Evolutionary conservation across 2,329 filamentous ascomycete genomes (phyloP).

Genomic region (Trichoderma pleuroti): DNA sequence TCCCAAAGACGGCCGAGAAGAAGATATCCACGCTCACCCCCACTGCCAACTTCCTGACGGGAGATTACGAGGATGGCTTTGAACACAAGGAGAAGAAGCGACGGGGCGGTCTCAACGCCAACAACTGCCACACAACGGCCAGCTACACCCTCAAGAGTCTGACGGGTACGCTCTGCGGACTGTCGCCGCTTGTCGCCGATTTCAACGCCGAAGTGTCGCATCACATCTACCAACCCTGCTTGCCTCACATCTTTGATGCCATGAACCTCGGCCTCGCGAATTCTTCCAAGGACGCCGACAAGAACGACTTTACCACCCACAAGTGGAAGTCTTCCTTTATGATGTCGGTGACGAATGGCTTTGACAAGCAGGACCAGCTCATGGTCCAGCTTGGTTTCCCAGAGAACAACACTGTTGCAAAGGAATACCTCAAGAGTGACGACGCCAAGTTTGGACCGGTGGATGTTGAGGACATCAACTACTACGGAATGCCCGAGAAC

Average conservation of each 20-base stretch:
- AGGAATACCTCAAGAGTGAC: constrained; percentile 31
- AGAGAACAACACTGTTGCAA: constrained; percentile 25
- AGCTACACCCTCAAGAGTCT: constrained; percentile 45
- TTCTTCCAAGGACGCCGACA: constrained; percentile 3
- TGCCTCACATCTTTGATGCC: constrained; percentile 36
- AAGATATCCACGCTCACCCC: constrained; percentile 29
- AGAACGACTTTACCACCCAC: constrained; percentile 24
- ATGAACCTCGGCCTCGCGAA: constrained; percentile 27
- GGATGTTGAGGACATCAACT: constrained; percentile 31
- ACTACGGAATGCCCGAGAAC: constrained; percentile 33
- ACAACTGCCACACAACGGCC: constrained; percentile 38
- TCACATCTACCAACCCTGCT: constrained; percentile 44
- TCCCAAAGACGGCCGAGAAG: constrained; percentile 33
- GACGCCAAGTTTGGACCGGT: constrained; percentile 29
- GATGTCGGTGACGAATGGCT: constrained; percentile 32
- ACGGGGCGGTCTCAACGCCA: constrained; percentile 39
- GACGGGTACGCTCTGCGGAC: constrained; percentile 39
- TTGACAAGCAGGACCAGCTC: constrained; percentile 32
- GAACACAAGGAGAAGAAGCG: constrained; percentile 23
- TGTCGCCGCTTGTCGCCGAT: constrained; percentile 39
- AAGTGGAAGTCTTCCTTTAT: constrained; percentile 33
- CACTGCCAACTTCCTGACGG: constrained; percentile 33
- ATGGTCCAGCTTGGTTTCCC: constrained; percentile 31
- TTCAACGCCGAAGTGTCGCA: constrained; percentile 41
- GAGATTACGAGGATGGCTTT: constrained; percentile 35